Evolutionary conservation across 805 yeast species (phyloP).

Genomic region (Alloascoidea africana): DNA sequence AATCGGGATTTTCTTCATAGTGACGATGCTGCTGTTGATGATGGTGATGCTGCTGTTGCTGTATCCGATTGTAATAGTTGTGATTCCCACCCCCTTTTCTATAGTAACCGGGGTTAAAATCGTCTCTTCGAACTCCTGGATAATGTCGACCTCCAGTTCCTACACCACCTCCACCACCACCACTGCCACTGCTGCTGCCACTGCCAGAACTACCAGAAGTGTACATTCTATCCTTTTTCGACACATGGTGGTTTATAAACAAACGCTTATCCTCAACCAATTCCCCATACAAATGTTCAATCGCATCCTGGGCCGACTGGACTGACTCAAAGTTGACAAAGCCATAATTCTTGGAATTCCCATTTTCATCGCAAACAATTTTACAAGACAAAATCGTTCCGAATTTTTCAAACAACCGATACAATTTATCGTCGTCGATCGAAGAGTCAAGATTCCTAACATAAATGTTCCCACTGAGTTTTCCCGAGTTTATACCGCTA

Average conservation of each 20-base stretch:
- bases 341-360: slow-evolving; percentile 90
- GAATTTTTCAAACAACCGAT: slow-evolving; percentile 49
- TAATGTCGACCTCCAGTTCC: slow-evolving; percentile 13
- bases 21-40: slow-evolving; percentile 45
- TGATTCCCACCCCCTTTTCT: slow-evolving; percentile 9
- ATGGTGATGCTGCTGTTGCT: slow-evolving; percentile 46
- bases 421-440: slow-evolving; percentile 41
- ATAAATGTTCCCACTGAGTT: slow-evolving; percentile 36
- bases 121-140: slow-evolving; percentile 2
- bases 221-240: slow-evolving; percentile 1
- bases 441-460: slow-evolving; percentile 45
- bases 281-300: slow-evolving; percentile 70
- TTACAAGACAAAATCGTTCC: slow-evolving; percentile 78
- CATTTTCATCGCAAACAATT: slow-evolving; percentile 68
- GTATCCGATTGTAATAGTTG: slow-evolving; percentile 16
- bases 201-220: no score
- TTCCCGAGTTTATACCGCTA: no score
- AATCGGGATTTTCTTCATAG: slow-evolving; percentile 27
- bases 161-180: slow-evolving; percentile 11
- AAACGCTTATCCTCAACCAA: neutral
- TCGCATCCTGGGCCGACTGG: slow-evolving; percentile 81
- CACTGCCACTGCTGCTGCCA: slow-evolving; percentile 11
- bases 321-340: slow-evolving; percentile 85
- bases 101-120: slow-evolving; percentile 10
- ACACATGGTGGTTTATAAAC: neutral